Evolutionary conservation across 768 basidiomycete genomes (phyloP), one percentile per base, ranked within the genome.

Genomic region (Sistotremastrum niveocremeum): DNA sequence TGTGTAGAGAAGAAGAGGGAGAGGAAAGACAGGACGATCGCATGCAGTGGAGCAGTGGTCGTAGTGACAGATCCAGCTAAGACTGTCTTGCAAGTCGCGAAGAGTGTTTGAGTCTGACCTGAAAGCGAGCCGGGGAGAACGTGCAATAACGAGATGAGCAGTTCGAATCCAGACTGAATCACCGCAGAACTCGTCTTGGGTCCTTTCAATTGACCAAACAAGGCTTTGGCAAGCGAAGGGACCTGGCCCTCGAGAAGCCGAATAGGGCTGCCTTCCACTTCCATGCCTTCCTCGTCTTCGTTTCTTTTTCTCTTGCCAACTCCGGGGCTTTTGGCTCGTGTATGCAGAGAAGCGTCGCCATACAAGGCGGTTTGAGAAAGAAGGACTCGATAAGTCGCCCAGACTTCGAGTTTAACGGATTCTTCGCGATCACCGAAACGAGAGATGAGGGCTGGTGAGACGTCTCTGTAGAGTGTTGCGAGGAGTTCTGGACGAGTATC

Each of bases 351-450:
- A 2, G 73, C 60, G 7, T 79, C 79, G 11, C 83, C 86, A 49
- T 89, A 90, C 41, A 87, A 68, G 20, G 73, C 70, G 1, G 90
- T 93, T 64, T 94, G 93, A 43, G 73, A 84, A 37, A 99, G 72
- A 7, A 99, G 72, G 1, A 73, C 65, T 34, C 73, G 76, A 57
- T 93, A 93, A 1, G 94, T 83, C 0, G 81, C 70, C 83, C 94
- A 93, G 10, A 98, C 72, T 60, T 99, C 95, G 31, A 95, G 66
- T 33, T 85, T 76, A 32, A 98, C 95, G 4, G 86, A 94, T 56
- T 91, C 84, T 64, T 99, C 95, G 39, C 95, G 81, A 60, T 99
- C 95, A 37, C 79, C 81, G 52, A 98, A 93, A 33, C 94, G 76
- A 3, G 88, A 81, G 47, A 95, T 90, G 43, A 99, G 71, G 6